Evolutionary conservation across 345 rosid genomes (phyloP), one percentile per base, ranked within the genome.

Genomic region (Hibiscus syriacus): DNA sequence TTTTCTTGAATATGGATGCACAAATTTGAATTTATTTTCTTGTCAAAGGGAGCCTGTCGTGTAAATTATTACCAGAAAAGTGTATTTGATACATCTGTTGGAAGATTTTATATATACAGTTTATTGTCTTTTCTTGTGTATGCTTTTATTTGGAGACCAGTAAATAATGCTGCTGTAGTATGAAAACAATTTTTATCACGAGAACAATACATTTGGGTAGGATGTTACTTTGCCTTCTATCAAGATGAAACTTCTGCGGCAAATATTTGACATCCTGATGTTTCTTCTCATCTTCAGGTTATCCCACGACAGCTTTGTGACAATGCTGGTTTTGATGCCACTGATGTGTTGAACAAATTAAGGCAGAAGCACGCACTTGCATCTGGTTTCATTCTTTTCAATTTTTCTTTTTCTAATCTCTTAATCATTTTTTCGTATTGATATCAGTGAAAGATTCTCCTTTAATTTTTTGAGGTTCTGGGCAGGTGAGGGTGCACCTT

Each of bases 321-420:
- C 80, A 95, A 95, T 84, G 99, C 99, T 72, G 98, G 98, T 66
- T 95, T 90, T 81, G 98, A 95, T 80, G 98, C 99, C 48, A 95
- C 97, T 78, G 99, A 95, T 80, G 92, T 95, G 65, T 79, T 95
- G 80, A 95, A 92, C 82, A 95, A 95, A 84, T 76, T 92, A 55
- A 86, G 99, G 73, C 97, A 92, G 82, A 95, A 95, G 70, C 99
- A 95, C 76, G 96, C 96, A 29, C 90, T 85, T 72, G 88, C 87
- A 68, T 87, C 90, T 52, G 98, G 99, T 95, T 70, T 64, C 79
- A n/a, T 68, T 64, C 71, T 23, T 65, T 70, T 17, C 67, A 41
- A 39, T 20, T 6, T 63, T 20, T 29, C 57, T 13, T 0, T 36
- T 68, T 54, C 7, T 6, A 5, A 5, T 16, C 2, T 29, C 3